Percentiles rank a stretch among this genome's conserved stretches.
These are phyloP conservation scores for Rosa persica DNA, from an alignment of 306 rosid species.

Conservation along the genomic window DNA sequence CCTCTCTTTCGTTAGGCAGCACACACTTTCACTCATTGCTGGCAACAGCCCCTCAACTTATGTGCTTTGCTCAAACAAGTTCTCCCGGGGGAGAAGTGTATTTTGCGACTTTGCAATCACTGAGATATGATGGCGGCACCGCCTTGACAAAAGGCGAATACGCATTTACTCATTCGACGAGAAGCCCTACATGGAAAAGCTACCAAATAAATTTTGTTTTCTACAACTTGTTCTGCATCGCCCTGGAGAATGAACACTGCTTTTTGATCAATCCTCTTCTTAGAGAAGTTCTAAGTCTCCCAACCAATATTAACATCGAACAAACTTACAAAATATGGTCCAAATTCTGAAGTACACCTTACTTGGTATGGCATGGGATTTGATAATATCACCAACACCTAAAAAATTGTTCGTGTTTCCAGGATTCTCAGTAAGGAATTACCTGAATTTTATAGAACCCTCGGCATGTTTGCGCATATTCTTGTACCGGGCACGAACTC, in stretches of 20 bases:
- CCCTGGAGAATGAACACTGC: neutral
- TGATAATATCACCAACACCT: neutral
- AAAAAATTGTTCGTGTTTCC: neutral
- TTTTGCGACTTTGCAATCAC: neutral
- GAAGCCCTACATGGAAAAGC: too few relatives aligned
- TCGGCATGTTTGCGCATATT: neutral
- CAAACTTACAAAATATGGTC: neutral
- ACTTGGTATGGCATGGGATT: neutral
- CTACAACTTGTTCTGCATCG: neutral
- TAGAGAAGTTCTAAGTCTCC: neutral
- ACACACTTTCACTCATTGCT: neutral
- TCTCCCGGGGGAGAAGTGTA: neutral
- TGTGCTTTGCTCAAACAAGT: neutral
- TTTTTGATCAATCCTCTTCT: conserved; percentile 7
- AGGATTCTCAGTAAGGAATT: neutral
- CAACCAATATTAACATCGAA: neutral
- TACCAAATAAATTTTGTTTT: neutral
- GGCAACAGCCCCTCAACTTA: neutral
- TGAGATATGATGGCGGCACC: neutral
- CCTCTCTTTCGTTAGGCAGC: too few relatives aligned
- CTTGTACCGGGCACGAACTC: neutral
- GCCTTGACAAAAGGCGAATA: neutral
- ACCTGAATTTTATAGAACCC: neutral
- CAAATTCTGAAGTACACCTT: neutral
- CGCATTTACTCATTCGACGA: neutral